These are phyloP conservation scores for Schoenoplectus triqueter DNA, from an alignment of 202 grass and related monocot species.

Conservation along the genomic window DNA sequence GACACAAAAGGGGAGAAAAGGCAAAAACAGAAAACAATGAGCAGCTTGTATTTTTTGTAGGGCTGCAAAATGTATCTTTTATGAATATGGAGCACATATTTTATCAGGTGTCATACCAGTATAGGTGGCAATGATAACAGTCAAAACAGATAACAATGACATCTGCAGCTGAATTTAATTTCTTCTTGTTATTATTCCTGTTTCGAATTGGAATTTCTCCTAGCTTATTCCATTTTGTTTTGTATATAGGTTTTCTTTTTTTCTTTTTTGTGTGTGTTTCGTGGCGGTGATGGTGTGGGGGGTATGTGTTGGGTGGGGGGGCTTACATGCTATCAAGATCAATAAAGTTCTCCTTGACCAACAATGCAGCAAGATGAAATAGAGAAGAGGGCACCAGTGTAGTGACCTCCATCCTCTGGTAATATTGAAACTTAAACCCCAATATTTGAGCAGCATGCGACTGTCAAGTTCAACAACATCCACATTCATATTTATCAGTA, in stretches of 20 bases:
- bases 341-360: constrained; percentile 89
- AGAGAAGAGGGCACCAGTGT: constrained; percentile 68
- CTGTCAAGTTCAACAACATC: constrained; percentile 51
- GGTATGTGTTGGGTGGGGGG: no score
- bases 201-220: neutral
- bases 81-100: neutral
- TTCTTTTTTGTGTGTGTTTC: neutral
- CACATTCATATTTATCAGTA: constrained; percentile 8
- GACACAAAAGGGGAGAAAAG: constrained; percentile 43
- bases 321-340: constrained; percentile 92
- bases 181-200: no score
- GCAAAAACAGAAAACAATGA: neutral
- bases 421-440: constrained; percentile 98
- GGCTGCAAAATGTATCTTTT: constrained; percentile 5
- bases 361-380: constrained; percentile 73
- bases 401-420: constrained; percentile 90
- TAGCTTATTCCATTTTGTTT: constrained; percentile 1
- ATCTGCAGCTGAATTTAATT: neutral
- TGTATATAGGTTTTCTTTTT: neutral
- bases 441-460: constrained; percentile 96
- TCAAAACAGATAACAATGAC: neutral
- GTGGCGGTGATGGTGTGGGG: no score
- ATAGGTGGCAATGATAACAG: neutral
- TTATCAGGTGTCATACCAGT: neutral
- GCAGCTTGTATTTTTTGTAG: constrained; percentile 6